These are phyloP conservation scores for Suillus hirtellus DNA, from an alignment of 768 basidiomycete species.

Conservation along the genomic window DNA sequence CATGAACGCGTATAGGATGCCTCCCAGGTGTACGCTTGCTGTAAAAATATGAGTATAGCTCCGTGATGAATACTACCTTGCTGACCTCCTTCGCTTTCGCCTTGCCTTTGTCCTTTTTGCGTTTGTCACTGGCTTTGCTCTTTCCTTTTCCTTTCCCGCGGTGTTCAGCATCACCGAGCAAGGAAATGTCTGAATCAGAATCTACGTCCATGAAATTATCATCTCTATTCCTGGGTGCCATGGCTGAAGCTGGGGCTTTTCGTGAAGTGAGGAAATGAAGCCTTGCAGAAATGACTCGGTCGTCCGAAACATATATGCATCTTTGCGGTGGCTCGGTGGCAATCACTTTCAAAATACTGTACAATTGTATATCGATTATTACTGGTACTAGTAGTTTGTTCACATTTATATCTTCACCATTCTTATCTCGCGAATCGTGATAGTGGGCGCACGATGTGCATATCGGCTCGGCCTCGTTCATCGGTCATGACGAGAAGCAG, in stretches of 20 bases:
- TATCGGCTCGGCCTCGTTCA: too few species aligned
- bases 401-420: not conserved
- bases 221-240: constrained; percentile 29
- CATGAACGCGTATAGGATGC: constrained; percentile 92
- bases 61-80: not conserved
- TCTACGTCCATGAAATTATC: constrained; percentile 53
- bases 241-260: constrained; percentile 2
- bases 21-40: constrained; percentile 95
- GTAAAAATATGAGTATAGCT: constrained; percentile 10
- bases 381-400: not conserved
- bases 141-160: constrained; percentile 61
- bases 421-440: too few species aligned
- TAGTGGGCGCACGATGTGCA: too few species aligned
- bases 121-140: constrained; percentile 51
- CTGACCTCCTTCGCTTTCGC: constrained; percentile 36
- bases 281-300: not conserved
- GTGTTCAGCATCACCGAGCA: constrained; percentile 48
- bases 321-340: not conserved
- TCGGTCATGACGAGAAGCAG: too few species aligned
- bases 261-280: not conserved
- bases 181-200: constrained; percentile 72
- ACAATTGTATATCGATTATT: not conserved
- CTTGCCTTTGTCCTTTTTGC: constrained; percentile 54
- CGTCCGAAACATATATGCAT: not conserved
- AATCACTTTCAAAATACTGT: not conserved